Conservation (phyloP, 257 asterid genomes). For the Anisodus acutangulus region DNA sequence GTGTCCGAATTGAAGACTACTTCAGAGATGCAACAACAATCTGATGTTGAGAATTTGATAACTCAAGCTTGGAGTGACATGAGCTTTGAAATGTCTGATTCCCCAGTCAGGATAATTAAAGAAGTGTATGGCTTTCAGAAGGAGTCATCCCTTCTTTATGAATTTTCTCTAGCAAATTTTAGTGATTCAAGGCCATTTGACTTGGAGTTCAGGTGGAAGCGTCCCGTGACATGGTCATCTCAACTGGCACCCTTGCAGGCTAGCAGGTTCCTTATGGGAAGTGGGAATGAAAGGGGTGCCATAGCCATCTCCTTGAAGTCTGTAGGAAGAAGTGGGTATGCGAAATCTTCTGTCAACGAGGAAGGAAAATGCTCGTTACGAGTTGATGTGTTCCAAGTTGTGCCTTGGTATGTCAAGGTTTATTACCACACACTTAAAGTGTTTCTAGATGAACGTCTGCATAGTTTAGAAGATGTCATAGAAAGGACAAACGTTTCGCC, state of each 20-base stretch:
- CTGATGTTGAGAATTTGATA: conserved; percentile 39
- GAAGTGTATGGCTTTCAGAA: conserved; percentile 48
- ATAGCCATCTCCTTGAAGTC: conserved; percentile 84
- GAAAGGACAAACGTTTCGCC: conserved; percentile 76
- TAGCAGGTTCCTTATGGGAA: conserved; percentile 86
- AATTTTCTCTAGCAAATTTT: conserved; percentile 61
- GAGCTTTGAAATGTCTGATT: conserved; percentile 61
- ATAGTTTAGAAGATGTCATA: conserved; percentile 52
- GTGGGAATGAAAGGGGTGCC: conserved; percentile 97
- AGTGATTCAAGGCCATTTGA: conserved; percentile 69
- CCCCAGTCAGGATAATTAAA: conserved; percentile 68
- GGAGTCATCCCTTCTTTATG: conserved; percentile 59
- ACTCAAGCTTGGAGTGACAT: conserved; percentile 45
- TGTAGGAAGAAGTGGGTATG: conserved; percentile 39
- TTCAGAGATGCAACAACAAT: conserved; percentile 34
- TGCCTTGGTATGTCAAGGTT: conserved; percentile 98
- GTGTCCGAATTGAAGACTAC: conserved; percentile 55
- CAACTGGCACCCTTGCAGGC: conserved; percentile 77
- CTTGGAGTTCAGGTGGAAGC: conserved; percentile 83
- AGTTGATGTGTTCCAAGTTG: conserved; percentile 86
- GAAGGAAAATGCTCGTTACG: conserved; percentile 58
- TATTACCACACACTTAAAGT: conserved; percentile 79
- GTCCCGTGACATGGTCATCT: conserved; percentile 77
- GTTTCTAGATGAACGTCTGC: conserved; percentile 70
- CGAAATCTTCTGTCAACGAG: conserved; percentile 36